Percentiles rank a stretch among this genome's conserved stretches.
phyloP scores from a whole-genome alignment of 2,329 filamentous ascomycete species.

The Acrocalymma vagum region DNA sequence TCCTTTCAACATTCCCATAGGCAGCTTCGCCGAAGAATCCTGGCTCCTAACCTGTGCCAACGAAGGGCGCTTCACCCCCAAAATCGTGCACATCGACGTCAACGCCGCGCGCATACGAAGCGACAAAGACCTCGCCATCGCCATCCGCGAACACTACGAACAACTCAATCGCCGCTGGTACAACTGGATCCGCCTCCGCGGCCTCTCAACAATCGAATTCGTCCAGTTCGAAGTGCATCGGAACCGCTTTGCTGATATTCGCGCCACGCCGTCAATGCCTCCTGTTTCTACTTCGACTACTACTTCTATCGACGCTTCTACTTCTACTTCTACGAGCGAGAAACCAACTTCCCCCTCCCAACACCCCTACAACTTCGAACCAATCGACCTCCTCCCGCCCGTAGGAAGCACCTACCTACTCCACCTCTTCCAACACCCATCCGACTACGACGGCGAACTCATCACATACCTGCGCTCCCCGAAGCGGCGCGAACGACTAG shows the following conservation, averaged over 20 bases:
- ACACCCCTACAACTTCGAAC: conserved; percentile 47
- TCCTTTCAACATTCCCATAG: conserved; percentile 35
- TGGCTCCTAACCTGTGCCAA: conserved; percentile 51
- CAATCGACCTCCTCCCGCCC: conserved; percentile 47
- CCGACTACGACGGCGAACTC: conserved; percentile 49
- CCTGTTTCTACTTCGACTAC: conserved; percentile 22
- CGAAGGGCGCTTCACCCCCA: conserved; percentile 46
- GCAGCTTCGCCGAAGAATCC: conserved; percentile 28
- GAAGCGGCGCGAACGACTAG: conserved; percentile 40
- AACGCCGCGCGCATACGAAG: conserved; percentile 38
- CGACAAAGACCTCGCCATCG: conserved; percentile 46
- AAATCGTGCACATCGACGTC: conserved; percentile 49
- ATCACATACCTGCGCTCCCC: conserved; percentile 48
- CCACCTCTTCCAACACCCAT: conserved; percentile 50
- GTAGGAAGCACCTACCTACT: conserved; percentile 49
- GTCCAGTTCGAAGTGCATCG: conserved; percentile 51
- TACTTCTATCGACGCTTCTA: too few relatives aligned
- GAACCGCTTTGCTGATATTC: conserved; percentile 51
- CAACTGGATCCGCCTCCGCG: conserved; percentile 41
- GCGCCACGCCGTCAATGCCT: conserved; percentile 48
- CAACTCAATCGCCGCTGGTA: conserved; percentile 43
- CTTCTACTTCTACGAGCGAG: conserved; percentile 5
- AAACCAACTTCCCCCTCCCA: conserved; percentile 27
- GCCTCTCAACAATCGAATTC: conserved; percentile 48
- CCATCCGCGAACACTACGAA: conserved; percentile 44